Percentiles rank a stretch among this genome's conserved stretches.
phyloP scores from a whole-genome alignment of 176 grass and related monocot genomes.

The Lolium multiflorum region DNA sequence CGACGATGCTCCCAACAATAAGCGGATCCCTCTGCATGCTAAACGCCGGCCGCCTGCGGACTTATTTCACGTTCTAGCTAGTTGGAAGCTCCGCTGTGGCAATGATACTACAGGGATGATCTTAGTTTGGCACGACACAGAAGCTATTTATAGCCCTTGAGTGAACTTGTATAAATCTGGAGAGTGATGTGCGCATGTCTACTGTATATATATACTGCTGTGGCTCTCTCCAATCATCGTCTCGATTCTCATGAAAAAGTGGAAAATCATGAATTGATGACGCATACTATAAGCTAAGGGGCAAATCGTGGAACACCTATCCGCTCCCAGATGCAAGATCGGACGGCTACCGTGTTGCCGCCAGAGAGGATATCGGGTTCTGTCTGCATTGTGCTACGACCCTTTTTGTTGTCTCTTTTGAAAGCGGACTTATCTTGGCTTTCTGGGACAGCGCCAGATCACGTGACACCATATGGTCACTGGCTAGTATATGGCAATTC shows the following conservation, averaged over 20 bases:
- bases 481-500: background rate
- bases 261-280: background rate
- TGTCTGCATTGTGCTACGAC: too few species aligned
- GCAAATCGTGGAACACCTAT: background rate
- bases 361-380: background rate
- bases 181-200: background rate
- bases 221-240: background rate
- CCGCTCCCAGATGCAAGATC: background rate
- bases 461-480: background rate
- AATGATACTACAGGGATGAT: background rate
- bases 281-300: too few species aligned
- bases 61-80: too few species aligned
- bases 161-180: background rate
- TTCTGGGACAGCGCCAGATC: too few species aligned
- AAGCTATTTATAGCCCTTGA: too few species aligned
- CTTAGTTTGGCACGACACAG: too few species aligned
- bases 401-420: conserved; percentile 11
- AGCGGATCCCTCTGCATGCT: conserved; percentile 59
- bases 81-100: background rate
- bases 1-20: too few species aligned
- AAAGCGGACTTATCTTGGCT: background rate
- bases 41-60: background rate
- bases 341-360: background rate
- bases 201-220: too few species aligned
- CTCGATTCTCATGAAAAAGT: background rate